phyloP scores from a whole-genome alignment of 345 rosid genomes.

The Erodium maritimum region DNA sequence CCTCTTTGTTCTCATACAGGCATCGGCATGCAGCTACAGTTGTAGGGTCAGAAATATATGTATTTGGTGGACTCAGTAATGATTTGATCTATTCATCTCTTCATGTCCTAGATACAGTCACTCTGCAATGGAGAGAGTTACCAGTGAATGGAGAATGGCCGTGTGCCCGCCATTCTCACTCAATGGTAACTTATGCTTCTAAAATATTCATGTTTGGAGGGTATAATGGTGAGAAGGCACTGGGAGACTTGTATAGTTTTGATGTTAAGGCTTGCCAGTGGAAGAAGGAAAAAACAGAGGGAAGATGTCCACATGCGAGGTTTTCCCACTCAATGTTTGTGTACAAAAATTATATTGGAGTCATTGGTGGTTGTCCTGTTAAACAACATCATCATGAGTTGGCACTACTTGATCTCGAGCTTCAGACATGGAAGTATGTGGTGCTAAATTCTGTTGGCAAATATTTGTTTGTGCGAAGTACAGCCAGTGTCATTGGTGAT shows the following conservation, averaged over 20 bases:
- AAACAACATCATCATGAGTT: conserved; percentile 56
- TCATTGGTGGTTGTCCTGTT: conserved; percentile 93
- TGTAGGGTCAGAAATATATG: conserved; percentile 57
- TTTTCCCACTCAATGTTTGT: conserved; percentile 88
- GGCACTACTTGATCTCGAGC: conserved; percentile 51
- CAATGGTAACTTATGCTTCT: conserved; percentile 61
- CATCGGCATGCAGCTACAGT: conserved; percentile 84
- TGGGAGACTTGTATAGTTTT: conserved; percentile 71
- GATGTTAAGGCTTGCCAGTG: conserved; percentile 43
- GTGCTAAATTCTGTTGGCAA: conserved; percentile 44
- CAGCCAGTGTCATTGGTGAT: conserved; percentile 57
- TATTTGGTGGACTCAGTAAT: conserved; percentile 65
- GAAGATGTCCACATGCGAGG: conserved; percentile 65
- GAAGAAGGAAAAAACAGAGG: conserved; percentile 58
- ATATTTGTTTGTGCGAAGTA: conserved; percentile 65
- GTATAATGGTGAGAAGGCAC: conserved; percentile 54
- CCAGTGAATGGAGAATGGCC: conserved; percentile 46
- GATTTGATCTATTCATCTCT: conserved; percentile 45
- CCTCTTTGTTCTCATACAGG: conserved; percentile 28
- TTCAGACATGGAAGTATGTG: conserved; percentile 48
- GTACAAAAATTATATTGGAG: conserved; percentile 48
- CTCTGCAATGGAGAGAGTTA: conserved; percentile 54
- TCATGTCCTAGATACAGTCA: conserved; percentile 38
- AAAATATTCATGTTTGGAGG: conserved; percentile 73
- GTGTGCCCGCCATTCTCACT: conserved; percentile 78